These are phyloP conservation scores for Diaporthe sp. DNA, from an alignment of 2,329 filamentous ascomycete genomes.

Conservation along the genomic window DNA sequence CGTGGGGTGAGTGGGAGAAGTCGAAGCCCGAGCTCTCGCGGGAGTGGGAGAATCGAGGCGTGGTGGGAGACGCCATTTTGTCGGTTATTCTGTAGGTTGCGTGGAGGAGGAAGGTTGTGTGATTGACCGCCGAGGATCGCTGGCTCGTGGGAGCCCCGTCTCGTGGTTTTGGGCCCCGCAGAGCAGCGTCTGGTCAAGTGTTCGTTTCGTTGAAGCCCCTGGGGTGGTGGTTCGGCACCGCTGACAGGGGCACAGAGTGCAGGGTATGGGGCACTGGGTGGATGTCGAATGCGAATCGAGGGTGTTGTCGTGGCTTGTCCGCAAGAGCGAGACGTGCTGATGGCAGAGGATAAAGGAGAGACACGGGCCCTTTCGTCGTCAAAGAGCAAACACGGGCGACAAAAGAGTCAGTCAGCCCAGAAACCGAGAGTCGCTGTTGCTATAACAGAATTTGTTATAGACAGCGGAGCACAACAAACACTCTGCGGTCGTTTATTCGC, in stretches of 20 bases:
- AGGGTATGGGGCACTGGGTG: constrained; percentile 24
- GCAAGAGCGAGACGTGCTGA: constrained; percentile 3
- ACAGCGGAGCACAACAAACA: constrained; percentile 38
- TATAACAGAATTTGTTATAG: constrained; percentile 39
- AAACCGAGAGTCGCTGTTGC: constrained; percentile 21
- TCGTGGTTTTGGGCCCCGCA: constrained; percentile 27
- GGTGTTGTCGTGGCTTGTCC: constrained; percentile 11
- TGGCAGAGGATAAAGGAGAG: constrained; percentile 19
- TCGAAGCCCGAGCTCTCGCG: constrained; percentile 70
- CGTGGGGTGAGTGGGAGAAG: constrained; percentile 60
- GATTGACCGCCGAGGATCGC: constrained; percentile 29
- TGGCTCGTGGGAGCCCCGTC: constrained; percentile 26
- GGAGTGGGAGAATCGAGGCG: constrained; percentile 67
- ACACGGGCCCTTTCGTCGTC: constrained; percentile 14
- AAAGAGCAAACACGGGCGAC: constrained; percentile 8
- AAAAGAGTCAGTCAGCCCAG: constrained; percentile 1
- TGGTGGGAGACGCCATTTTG: constrained; percentile 66
- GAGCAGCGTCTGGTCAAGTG: constrained; percentile 11
- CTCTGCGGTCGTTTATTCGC: constrained; percentile 32
- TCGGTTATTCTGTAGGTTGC: constrained; percentile 42
- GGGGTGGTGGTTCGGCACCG: constrained; percentile 39
- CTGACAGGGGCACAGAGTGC: constrained; percentile 2
- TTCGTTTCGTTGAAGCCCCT: constrained; percentile 30
- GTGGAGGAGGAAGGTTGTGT: constrained; percentile 9
- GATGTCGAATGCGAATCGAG: not conserved